A percentile compares a stretch with the other conserved stretches of the same genome.
Evolutionary conservation across 441 rosid genomes (phyloP).

Genomic region (Flueggea neowawraea): DNA sequence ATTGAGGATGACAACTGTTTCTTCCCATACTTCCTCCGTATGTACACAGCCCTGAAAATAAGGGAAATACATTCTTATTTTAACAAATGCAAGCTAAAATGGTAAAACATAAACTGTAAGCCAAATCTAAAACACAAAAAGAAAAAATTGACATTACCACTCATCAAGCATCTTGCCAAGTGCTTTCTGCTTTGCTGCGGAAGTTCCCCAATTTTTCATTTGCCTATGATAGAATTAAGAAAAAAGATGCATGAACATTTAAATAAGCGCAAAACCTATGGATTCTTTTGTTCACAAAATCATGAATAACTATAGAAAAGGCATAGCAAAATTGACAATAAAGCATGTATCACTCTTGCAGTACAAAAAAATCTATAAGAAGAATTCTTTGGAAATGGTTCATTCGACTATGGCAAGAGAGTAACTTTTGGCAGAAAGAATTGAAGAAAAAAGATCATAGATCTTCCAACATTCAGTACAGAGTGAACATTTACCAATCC

Average conservation of each 20-base stretch:
- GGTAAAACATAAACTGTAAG: background rate
- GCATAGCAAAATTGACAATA: background rate
- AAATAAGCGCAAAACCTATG: too few relatives aligned
- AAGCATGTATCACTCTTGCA: background rate
- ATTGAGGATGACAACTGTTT: slow-evolving; percentile 66
- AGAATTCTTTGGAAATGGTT: too few relatives aligned
- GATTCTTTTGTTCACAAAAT: too few relatives aligned
- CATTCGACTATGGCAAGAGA: too few relatives aligned
- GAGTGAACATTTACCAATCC: too few relatives aligned
- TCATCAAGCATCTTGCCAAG: slow-evolving; percentile 96
- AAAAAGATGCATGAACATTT: background rate
- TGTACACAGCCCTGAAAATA: slow-evolving; percentile 65
- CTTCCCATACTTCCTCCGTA: slow-evolving; percentile 68
- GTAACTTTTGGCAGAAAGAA: too few relatives aligned
- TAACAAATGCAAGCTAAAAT: slow-evolving; percentile 5
- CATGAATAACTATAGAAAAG: slow-evolving; percentile 1
- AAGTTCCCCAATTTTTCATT: slow-evolving; percentile 90
- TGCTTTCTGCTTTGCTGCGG: slow-evolving; percentile 77
- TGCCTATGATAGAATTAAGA: slow-evolving; percentile 49
- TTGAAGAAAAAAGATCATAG: too few relatives aligned
- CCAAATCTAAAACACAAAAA: slow-evolving; percentile 2
- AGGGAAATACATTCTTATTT: background rate
- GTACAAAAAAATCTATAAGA: too few relatives aligned
- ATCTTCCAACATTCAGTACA: too few relatives aligned
- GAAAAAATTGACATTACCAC: slow-evolving; percentile 52